Conservation (phyloP, 805 yeast species). For the Kodamaea neixiangensis region DNA sequence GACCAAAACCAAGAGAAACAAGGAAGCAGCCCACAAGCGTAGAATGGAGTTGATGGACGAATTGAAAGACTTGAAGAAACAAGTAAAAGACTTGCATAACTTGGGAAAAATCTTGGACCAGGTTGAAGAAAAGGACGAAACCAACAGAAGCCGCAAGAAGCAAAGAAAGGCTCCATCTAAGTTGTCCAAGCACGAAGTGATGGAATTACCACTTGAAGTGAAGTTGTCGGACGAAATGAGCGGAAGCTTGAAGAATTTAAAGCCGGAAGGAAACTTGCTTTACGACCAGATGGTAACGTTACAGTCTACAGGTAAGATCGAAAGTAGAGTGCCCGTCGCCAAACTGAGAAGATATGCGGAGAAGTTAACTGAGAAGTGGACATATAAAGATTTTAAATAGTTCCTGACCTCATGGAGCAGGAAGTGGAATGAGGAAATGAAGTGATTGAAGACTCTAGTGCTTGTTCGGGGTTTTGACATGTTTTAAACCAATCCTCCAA, state of each 20-base stretch:
- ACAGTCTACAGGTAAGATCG: slow-evolving; percentile 85
- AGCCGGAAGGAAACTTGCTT: slow-evolving; percentile 86
- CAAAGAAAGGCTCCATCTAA: slow-evolving; percentile 31
- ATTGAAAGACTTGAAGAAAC: slow-evolving; percentile 58
- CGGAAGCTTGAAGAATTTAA: slow-evolving; percentile 78
- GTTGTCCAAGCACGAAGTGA: slow-evolving; percentile 44
- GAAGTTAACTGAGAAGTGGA: slow-evolving; percentile 88
- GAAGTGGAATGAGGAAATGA: not conserved
- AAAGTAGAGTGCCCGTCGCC: slow-evolving; percentile 72
- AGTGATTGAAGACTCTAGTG: not conserved
- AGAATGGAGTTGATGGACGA: slow-evolving; percentile 55
- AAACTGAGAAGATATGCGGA: slow-evolving; percentile 67
- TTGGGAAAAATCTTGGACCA: slow-evolving; percentile 24
- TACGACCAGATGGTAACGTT: slow-evolving; percentile 79
- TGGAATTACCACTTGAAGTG: slow-evolving; percentile 59
- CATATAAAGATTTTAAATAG: slow-evolving; percentile 83
- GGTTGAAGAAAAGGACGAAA: slow-evolving; percentile 25
- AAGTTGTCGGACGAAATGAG: slow-evolving; percentile 87
- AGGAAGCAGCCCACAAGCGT: slow-evolving; percentile 61
- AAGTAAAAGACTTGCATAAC: slow-evolving; percentile 56
- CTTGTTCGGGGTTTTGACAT: not conserved
- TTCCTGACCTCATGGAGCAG: not conserved
- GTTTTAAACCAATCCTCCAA: not conserved
- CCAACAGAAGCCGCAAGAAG: slow-evolving; percentile 17
- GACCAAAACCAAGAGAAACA: slow-evolving; percentile 77